These are phyloP conservation scores for Colletotrichum sp. DNA, from an alignment of 2,329 filamentous ascomycete genomes.

Conservation along the genomic window DNA sequence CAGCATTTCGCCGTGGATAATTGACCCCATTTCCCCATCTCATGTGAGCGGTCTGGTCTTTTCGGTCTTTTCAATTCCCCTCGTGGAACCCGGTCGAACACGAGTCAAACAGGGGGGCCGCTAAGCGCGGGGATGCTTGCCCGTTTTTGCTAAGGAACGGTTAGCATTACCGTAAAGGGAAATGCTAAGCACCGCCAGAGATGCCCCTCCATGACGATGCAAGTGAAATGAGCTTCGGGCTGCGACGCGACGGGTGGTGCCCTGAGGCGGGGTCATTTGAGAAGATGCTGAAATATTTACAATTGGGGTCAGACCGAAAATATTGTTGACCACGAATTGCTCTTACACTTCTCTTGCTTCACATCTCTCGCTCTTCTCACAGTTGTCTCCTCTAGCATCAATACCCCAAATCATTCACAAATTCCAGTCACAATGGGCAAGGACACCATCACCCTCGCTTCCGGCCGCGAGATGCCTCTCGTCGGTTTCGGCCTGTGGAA, in stretches of 20 bases:
- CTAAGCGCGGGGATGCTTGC: constrained; percentile 13
- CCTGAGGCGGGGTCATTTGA: neutral
- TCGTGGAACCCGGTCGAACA: neutral
- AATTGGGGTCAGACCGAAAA: neutral
- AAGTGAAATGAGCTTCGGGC: neutral
- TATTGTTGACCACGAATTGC: neutral
- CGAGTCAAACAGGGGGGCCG: constrained; percentile 8
- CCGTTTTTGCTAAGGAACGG: neutral
- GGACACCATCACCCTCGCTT: constrained; percentile 50
- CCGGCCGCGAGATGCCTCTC: constrained; percentile 57
- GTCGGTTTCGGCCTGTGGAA: constrained; percentile 75
- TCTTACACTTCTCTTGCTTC: neutral
- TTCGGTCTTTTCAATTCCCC: neutral
- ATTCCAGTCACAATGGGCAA: constrained; percentile 9
- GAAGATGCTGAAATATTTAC: neutral
- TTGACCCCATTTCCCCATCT: neutral
- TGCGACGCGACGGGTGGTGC: neutral
- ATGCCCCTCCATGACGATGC: neutral
- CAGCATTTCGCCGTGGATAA: neutral
- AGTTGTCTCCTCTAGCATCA: neutral
- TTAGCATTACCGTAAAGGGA: neutral
- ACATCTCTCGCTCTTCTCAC: neutral
- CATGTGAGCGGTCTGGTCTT: neutral
- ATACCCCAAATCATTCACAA: neutral
- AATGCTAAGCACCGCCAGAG: neutral